A percentile compares a stretch with the other conserved stretches of the same genome.
Evolutionary conservation across 768 basidiomycete genomes (phyloP).

Genomic region (Mycena alexandri): DNA sequence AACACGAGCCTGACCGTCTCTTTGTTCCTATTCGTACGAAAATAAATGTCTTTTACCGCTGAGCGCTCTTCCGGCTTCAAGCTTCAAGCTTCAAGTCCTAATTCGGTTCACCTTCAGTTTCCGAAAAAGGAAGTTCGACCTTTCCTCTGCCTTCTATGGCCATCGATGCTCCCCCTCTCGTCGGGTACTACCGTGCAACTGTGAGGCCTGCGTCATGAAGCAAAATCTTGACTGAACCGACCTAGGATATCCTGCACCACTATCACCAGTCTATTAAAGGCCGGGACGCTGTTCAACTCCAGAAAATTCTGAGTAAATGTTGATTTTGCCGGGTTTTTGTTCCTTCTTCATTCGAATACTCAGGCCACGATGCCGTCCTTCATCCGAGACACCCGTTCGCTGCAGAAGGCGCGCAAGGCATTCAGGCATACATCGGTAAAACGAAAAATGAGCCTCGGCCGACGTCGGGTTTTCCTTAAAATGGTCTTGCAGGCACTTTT

Average conservation of each 20-base stretch:
- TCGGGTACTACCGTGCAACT: slow-evolving; percentile 19
- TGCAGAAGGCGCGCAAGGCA: slow-evolving; percentile 31
- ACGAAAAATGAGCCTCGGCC: neutral
- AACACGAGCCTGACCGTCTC: no score
- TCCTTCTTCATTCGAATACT: slow-evolving; percentile 4
- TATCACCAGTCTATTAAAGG: slow-evolving; percentile 26
- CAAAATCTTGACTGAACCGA: no score
- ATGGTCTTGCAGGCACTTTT: slow-evolving; percentile 56
- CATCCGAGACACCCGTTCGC: slow-evolving; percentile 41
- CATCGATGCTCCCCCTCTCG: slow-evolving; percentile 6
- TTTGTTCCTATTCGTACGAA: no score
- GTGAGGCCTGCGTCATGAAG: no score
- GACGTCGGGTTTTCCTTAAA: neutral
- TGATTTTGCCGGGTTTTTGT: neutral
- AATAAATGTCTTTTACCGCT: no score
- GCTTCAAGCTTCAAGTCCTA: neutral
- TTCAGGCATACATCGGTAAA: slow-evolving; percentile 31
- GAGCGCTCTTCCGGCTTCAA: no score
- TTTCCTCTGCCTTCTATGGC: slow-evolving; percentile 6
- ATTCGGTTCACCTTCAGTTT: slow-evolving; percentile 1
- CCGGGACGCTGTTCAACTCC: slow-evolving; percentile 32
- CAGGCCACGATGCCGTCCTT: slow-evolving; percentile 28
- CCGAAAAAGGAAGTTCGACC: neutral
- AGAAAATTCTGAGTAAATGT: slow-evolving; percentile 34
- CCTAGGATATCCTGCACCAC: slow-evolving; percentile 25